Evolutionary conservation across 768 basidiomycete genomes (phyloP), one percentile per base, ranked within the genome.

Genomic region (Collybiopsis luxurians): DNA sequence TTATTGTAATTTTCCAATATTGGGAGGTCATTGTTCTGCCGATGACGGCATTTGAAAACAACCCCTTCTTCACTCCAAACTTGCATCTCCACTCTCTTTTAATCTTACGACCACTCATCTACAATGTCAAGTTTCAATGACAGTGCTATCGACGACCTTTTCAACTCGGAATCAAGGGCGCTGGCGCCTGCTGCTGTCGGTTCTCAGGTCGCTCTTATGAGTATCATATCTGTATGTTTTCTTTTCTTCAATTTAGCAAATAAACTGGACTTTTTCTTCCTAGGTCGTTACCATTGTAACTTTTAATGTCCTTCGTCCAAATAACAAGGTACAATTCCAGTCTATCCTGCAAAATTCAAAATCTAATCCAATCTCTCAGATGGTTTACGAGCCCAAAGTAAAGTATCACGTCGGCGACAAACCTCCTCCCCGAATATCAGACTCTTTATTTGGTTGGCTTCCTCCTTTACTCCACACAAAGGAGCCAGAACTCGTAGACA

Each of bases 381-480:
- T 92, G 59, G 84, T 95, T 57, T 96, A 96, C 66, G 91, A 94
- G 68, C 95, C 93, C 60, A 97, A 95, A 73, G 85, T 92, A 72
- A 95, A 95, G 71, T 95, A 94, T 67, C 90, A 92, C 65, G 78
- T 82, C 58, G 89, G 86, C 40, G 71, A 84, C 70, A 92, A 92
- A 68, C 75, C 79, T 26, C 92, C 90, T 28, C 92, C 92, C 6
- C 82, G 83, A 23, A 90, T 96, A 69, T 86, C 86, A 38, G 86
- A 90, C 69, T 86, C 89, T 1, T 69, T 96, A 45, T 82, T 93
- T 47, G 91, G 92, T 60, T 99, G 96, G 96, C 75, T 98, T 0
- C 86, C 88, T 7, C 95, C 95, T 0, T 82, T 98, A 39, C 65
- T 92, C 34, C 82, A 85, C 60, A 86, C 89, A 24, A 88, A 87